Percentiles rank a stretch among this genome's conserved stretches.
phyloP scores from a whole-genome alignment of 371 early-diverging fungal species.

The Mucor sp. region DNA sequence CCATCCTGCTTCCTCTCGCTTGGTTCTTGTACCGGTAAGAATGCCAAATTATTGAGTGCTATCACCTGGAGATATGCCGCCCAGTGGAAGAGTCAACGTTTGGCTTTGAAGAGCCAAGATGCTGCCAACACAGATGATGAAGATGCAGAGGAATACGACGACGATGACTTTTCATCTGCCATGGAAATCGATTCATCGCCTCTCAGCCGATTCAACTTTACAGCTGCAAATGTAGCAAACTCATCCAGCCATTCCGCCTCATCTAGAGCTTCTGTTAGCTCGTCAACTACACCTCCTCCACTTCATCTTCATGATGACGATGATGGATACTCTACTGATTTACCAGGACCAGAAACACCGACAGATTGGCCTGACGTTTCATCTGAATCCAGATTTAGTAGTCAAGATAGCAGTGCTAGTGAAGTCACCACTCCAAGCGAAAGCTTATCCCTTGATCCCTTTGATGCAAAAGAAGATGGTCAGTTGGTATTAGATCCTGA shows the following conservation, averaged over 20 bases:
- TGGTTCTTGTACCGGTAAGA: slow-evolving; percentile 10
- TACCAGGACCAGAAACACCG: slow-evolving; percentile 16
- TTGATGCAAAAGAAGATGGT: slow-evolving; percentile 5
- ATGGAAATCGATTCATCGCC: slow-evolving; percentile 1
- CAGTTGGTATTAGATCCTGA: slow-evolving; percentile 22
- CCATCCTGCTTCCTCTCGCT: slow-evolving; percentile 41
- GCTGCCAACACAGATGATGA: slow-evolving; percentile 23
- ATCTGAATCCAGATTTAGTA: slow-evolving; percentile 18
- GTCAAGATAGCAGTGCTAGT: slow-evolving; percentile 21
- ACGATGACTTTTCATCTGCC: slow-evolving; percentile 4
- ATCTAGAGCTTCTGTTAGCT: background rate
- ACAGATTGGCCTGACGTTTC: slow-evolving; percentile 21
- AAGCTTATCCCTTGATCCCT: slow-evolving; percentile 12
- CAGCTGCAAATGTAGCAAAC: background rate
- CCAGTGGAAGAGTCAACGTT: slow-evolving; percentile 29
- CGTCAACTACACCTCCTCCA: background rate
- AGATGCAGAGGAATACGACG: slow-evolving; percentile 19
- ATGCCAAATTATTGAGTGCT: slow-evolving; percentile 17
- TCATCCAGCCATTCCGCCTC: background rate
- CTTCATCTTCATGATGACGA: slow-evolving; percentile 1
- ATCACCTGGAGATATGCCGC: slow-evolving; percentile 46
- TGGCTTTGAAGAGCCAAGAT: slow-evolving; percentile 21
- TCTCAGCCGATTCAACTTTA: background rate
- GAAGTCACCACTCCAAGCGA: slow-evolving; percentile 43
- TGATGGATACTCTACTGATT: slow-evolving; percentile 13